Evolutionary conservation across 495 filamentous ascomycete genomes (phyloP).

Genomic region (Niebla homalea): DNA sequence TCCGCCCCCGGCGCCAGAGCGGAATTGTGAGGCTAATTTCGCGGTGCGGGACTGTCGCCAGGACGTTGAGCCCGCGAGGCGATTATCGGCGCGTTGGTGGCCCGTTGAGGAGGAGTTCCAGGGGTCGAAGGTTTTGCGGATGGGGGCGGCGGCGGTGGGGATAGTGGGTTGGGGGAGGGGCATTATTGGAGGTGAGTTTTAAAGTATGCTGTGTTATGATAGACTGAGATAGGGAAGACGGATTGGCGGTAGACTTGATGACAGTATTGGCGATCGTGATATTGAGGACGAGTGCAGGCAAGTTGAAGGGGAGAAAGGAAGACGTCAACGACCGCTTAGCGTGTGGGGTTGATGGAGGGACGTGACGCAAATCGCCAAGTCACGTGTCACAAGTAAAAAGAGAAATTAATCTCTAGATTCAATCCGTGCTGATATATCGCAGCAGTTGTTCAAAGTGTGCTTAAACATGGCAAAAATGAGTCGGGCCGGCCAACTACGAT

Average conservation of each 20-base stretch:
- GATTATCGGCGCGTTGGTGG: slow-evolving; percentile 62
- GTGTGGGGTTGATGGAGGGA: too few relatives aligned
- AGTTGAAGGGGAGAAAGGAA: not conserved
- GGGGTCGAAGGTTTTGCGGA: slow-evolving; percentile 50
- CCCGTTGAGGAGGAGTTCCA: slow-evolving; percentile 75
- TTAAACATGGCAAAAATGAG: too few relatives aligned
- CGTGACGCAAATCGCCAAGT: too few relatives aligned
- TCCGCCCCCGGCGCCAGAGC: slow-evolving; percentile 34
- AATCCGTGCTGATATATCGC: too few relatives aligned
- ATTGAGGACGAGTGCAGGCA: not conserved
- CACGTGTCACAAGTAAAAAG: too few relatives aligned
- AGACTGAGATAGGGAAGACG: not conserved
- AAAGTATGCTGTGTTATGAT: too few relatives aligned
- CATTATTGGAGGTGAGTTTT: not conserved
- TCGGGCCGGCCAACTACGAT: too few relatives aligned
- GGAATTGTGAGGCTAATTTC: slow-evolving; percentile 59
- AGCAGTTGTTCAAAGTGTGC: too few relatives aligned
- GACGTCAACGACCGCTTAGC: too few relatives aligned
- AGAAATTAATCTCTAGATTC: too few relatives aligned
- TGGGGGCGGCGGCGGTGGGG: slow-evolving; percentile 33
- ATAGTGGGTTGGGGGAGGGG: slow-evolving; percentile 5
- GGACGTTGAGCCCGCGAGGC: slow-evolving; percentile 41
- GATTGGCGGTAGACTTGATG: not conserved
- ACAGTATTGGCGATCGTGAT: not conserved
- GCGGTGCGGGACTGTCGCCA: slow-evolving; percentile 56